Percentiles rank a stretch among this genome's conserved stretches.
Evolutionary conservation across 1,139 yeast genomes (phyloP).

Genomic region (Pichia sp.): DNA sequence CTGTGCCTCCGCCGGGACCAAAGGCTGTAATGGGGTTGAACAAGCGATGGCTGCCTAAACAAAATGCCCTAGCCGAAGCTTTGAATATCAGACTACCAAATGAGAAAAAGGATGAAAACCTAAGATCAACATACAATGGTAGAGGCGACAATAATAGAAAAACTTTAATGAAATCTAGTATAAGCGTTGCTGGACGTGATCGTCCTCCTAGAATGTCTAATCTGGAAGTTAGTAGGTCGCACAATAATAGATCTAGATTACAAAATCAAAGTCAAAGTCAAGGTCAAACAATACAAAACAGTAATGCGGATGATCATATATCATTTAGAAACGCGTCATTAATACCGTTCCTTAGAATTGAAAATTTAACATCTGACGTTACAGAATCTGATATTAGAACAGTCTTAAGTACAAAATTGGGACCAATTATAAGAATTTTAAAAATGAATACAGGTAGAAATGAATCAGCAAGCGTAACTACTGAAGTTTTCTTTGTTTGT

Average conservation of each 20-base stretch:
- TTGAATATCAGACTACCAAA: neutral
- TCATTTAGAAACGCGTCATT: constrained; percentile 19
- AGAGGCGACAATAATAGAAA: neutral
- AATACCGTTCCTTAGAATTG: constrained; percentile 19
- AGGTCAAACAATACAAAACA: neutral
- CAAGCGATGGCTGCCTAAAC: neutral
- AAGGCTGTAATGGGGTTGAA: too few relatives aligned
- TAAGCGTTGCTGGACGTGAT: neutral
- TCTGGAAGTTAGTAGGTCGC: too few relatives aligned
- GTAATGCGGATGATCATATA: constrained; percentile 1
- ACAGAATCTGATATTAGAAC: constrained; percentile 17
- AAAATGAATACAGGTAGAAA: constrained; percentile 5
- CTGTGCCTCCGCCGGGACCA: neutral
- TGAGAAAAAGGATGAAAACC: neutral
- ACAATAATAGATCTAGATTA: neutral
- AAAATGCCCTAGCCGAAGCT: neutral
- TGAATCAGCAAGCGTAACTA: constrained; percentile 15
- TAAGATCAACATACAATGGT: neutral
- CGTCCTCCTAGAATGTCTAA: too few relatives aligned
- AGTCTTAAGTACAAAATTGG: constrained; percentile 6
- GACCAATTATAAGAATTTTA: constrained; percentile 9
- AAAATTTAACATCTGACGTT: constrained; percentile 18
- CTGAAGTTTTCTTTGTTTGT: constrained; percentile 22
- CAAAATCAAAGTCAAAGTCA: neutral
- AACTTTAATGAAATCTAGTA: too few relatives aligned